Evolutionary conservation across 108 stramenopile genomes (phyloP), one percentile per base, ranked within the genome.

Genomic region (Schizochytrium sp.): DNA sequence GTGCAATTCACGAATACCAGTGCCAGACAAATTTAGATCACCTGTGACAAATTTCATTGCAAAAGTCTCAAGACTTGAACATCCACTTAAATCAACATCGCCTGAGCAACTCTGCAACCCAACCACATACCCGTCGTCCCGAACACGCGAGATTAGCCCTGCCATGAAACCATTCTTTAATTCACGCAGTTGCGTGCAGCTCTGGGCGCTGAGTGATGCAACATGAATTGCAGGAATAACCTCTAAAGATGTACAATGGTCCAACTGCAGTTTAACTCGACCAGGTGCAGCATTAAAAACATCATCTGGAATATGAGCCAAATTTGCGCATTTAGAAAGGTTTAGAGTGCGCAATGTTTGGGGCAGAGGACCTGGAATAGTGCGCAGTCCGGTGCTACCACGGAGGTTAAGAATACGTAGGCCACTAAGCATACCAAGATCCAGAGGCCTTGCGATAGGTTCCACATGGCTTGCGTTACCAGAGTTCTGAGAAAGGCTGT

Each of bases 201-300:
- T 44, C 15, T 69, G 19, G 12, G 64, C 64, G 64, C 64, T 69
- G 19, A 69, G 3, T 38, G 64, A 69, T 7, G 64, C 64, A 7
- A 69, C 64, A 38, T 69, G 64, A 13, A 69, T 69, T 0, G 64
- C 19, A 7, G 64, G 64, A 15, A 69, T 69, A 7, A 8, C 7
- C 28, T 15, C 5, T 38, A 69, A 2, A 8, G 64, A 69, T 7
- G 15, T 44, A 44, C 64, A 69, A 7, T 44, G 64, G 44, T 69
- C 64, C 28, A 69, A 15, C 28, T 38, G 64, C 42, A 69, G 64
- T 7, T 28, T 15, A 44, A 69, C 64, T 28, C 64, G 64, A 7
- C 64, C 64, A 7, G 64, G 64, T 8, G 64, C 64, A 5, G 64
- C 64, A 44, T 69, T 69, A 44, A 69, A 69, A 8, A 69, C 64